phyloP scores from a whole-genome alignment of 352 stramenopile genomes.

The Pythium aphanidermatum region DNA sequence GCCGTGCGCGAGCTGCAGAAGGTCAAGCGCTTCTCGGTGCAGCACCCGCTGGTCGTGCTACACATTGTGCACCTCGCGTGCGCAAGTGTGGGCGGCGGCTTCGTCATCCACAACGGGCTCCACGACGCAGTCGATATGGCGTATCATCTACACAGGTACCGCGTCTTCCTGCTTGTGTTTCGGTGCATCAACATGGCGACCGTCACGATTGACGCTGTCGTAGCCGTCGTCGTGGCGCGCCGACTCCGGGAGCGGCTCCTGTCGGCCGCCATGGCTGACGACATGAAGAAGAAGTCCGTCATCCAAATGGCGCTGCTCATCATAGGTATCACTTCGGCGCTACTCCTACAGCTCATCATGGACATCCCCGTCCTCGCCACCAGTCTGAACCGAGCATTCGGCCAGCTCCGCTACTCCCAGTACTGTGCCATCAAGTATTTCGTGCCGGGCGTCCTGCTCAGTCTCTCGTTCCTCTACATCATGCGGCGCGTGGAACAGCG shows the following conservation, averaged over 20 bases:
- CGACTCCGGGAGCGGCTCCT: conserved; percentile 42
- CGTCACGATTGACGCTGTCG: conserved; percentile 34
- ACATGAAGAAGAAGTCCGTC: conserved; percentile 73
- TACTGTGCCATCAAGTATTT: conserved; percentile 55
- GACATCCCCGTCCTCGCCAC: conserved; percentile 35
- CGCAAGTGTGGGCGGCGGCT: conserved; percentile 26
- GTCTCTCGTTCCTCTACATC: conserved; percentile 58
- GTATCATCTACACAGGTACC: conserved; percentile 15
- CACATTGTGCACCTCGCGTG: conserved; percentile 46
- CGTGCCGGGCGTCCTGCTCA: conserved; percentile 43
- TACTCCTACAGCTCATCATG: conserved; percentile 50
- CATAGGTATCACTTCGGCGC: conserved; percentile 27
- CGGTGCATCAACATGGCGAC: conserved; percentile 39
- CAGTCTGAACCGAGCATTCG: conserved; percentile 21
- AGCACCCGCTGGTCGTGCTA: conserved; percentile 53
- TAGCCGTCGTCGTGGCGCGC: conserved; percentile 35
- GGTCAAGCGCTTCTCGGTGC: conserved; percentile 35
- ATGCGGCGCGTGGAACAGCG: conserved; percentile 67
- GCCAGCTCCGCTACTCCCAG: conserved; percentile 23
- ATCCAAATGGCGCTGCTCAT: conserved; percentile 66
- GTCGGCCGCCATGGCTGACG: conserved; percentile 55
- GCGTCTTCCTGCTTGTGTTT: conserved; percentile 27
- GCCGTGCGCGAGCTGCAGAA: conserved; percentile 40
- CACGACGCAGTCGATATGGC: conserved; percentile 17
- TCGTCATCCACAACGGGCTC: conserved; percentile 24